Base-by-base conservation (phyloP, 805 yeast genomes). In the Teunomyces cretensis region DNA sequence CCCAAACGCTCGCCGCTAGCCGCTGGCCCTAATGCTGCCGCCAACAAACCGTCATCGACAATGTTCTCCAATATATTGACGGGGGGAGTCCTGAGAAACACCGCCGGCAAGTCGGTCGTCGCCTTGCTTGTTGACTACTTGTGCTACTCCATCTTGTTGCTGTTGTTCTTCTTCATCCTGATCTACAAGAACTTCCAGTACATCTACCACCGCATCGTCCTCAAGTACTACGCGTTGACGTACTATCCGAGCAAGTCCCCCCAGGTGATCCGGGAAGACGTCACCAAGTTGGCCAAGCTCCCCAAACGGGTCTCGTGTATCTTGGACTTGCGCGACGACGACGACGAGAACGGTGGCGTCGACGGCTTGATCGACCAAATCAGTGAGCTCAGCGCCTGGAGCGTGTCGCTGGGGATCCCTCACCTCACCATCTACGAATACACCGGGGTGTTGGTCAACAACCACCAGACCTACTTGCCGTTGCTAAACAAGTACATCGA, bases 281-380 rank as follows among this genome's bases (percentile, higher is more conserved):
- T 89, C 30, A 72, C 71, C 49, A 79, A 80, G 55, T 68, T 92
- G 45, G 60, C 75, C 35, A 94, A 94, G 64, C 76, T 89, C 17
- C 99, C 99, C 2, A 78, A 75, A 51, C 76, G 86, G 41, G 57
- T 94, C 16, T 85, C 95, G 7, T 81, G 87, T 15, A 81, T 92
- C n/a, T 67, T 94, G 46, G 83, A 80, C 53, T 76, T 83, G 60
- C 83, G 82, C 57, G 77, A 84, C 22, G 89, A 82, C 46, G 87
- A 85, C 49, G 92, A 84, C 54, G 96, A 88, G 55, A 92, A 90
- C 48, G 96, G 96, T 27, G 97, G 97, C 2, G 64, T 85, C 35
- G 88, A 84, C 48, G 96, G 96, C 0, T 70, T 92, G 35, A 72
- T 91, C 55, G 82, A 80, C 52, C 88, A 88, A 55, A 77, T 84